These are phyloP conservation scores for Cyberlindnera amylophila DNA, from an alignment of 805 yeast species.

Conservation along the genomic window DNA sequence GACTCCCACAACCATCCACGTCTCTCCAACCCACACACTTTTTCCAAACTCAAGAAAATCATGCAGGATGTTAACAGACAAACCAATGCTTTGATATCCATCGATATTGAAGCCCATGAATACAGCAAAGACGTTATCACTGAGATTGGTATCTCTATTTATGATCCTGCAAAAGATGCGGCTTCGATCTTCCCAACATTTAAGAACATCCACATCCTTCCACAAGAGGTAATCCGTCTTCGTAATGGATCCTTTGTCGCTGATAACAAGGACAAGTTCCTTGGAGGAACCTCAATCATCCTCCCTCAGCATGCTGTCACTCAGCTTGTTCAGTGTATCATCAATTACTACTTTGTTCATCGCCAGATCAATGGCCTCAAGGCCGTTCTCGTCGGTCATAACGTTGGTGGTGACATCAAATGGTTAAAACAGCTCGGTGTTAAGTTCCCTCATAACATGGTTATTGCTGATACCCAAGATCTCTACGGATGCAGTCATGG, in stretches of 20 bases:
- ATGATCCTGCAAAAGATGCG: slow-evolving; percentile 47
- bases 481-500: slow-evolving; percentile 41
- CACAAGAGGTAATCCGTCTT: slow-evolving; percentile 37
- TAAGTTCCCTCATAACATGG: slow-evolving; percentile 33
- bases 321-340: slow-evolving; percentile 37
- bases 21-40: not conserved
- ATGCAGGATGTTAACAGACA: slow-evolving; percentile 8
- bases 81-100: slow-evolving; percentile 30
- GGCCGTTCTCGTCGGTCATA: slow-evolving; percentile 56
- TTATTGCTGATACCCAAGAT: slow-evolving; percentile 44
- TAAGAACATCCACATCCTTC: slow-evolving; percentile 39
- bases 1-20: not conserved
- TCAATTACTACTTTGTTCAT: slow-evolving; percentile 40
- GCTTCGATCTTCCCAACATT: slow-evolving; percentile 38
- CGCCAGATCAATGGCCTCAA: slow-evolving; percentile 33
- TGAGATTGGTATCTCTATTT: slow-evolving; percentile 55
- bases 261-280: slow-evolving; percentile 46
- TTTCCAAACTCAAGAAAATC: not conserved
- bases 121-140: slow-evolving; percentile 38
- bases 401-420: slow-evolving; percentile 47
- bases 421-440: slow-evolving; percentile 49
- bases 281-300: slow-evolving; percentile 44
- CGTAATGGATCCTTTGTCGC: slow-evolving; percentile 51
- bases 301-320: slow-evolving; percentile 36
- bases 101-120: slow-evolving; percentile 60